A percentile compares a stretch with the other conserved stretches of the same genome.
Evolutionary conservation across 116 monocot genomes (phyloP).

Genomic region (Posidonia oceanica): DNA sequence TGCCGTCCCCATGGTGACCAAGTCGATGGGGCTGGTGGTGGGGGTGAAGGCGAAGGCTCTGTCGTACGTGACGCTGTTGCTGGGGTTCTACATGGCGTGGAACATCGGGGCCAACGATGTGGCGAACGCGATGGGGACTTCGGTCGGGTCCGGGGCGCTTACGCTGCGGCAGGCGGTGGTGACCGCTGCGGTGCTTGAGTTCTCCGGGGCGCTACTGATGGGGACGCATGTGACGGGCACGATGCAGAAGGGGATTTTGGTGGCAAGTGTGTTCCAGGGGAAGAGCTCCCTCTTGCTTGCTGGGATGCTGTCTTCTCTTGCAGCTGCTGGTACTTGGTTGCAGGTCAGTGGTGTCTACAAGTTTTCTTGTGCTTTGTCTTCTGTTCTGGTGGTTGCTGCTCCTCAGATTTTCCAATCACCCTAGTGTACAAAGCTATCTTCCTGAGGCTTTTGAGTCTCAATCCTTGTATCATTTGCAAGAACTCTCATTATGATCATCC

Average conservation of each 20-base stretch:
- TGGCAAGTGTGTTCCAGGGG: slow-evolving; percentile 59
- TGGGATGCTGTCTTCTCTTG: slow-evolving; percentile 78
- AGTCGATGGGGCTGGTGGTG: slow-evolving; percentile 25
- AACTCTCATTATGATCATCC: no score
- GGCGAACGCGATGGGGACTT: slow-evolving; percentile 98
- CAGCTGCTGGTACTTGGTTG: slow-evolving; percentile 90
- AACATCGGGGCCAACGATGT: slow-evolving; percentile 98
- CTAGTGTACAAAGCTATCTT: no score
- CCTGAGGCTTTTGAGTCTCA: no score
- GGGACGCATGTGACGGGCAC: slow-evolving; percentile 95
- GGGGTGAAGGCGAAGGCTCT: slow-evolving; percentile 50
- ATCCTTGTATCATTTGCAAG: no score
- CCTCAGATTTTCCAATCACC: no score
- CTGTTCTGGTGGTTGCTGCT: no score
- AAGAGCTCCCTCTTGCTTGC: slow-evolving; percentile 72
- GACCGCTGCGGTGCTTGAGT: slow-evolving; percentile 90
- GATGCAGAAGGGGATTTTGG: slow-evolving; percentile 96
- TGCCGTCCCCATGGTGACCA: slow-evolving; percentile 49
- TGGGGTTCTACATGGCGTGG: slow-evolving; percentile 98
- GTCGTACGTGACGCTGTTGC: slow-evolving; percentile 59
- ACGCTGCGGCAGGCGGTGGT: slow-evolving; percentile 86
- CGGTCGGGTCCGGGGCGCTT: slow-evolving; percentile 91
- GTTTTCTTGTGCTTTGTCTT: not conserved
- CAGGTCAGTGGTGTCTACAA: slow-evolving; percentile 36
- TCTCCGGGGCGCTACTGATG: slow-evolving; percentile 88